These are phyloP conservation scores for Podospora pseudoanserina DNA, from an alignment of 495 filamentous ascomycete species.

Conservation along the genomic window DNA sequence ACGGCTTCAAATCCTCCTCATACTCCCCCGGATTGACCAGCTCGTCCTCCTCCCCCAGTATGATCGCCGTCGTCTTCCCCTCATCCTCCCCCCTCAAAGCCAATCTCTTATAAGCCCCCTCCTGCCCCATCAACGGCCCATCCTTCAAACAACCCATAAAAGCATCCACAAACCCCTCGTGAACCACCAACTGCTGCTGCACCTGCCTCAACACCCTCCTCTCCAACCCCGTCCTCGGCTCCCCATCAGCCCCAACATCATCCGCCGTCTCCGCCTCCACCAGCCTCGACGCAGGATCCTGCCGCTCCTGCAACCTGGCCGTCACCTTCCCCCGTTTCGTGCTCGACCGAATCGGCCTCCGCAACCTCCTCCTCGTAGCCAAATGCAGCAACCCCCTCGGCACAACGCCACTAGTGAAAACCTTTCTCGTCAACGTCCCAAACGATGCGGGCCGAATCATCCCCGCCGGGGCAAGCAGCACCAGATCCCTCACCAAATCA, in stretches of 20 bases:
- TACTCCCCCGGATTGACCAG: constrained; percentile 44
- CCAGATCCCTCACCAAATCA: constrained; percentile 58
- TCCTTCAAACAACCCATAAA: constrained; percentile 50
- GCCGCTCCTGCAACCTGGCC: not conserved
- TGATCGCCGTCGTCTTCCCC: constrained; percentile 44
- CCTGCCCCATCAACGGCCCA: constrained; percentile 47
- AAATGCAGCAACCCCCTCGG: constrained; percentile 37
- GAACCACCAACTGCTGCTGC: constrained; percentile 51
- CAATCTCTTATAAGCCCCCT: constrained; percentile 47
- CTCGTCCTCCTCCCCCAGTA: constrained; percentile 48
- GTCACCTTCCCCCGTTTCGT: constrained; percentile 17
- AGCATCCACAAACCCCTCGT: constrained; percentile 51
- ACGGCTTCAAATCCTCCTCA: constrained; percentile 34
- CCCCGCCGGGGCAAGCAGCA: constrained; percentile 73
- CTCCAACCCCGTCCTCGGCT: constrained; percentile 29
- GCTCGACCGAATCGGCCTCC: constrained; percentile 38
- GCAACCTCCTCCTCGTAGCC: constrained; percentile 37
- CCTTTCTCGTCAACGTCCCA: constrained; percentile 52
- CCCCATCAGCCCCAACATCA: constrained; percentile 23
- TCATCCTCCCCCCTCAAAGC: constrained; percentile 36
- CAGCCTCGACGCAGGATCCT: not conserved
- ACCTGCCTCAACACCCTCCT: constrained; percentile 32
- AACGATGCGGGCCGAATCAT: constrained; percentile 65
- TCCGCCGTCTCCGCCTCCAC: constrained; percentile 20
- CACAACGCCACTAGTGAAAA: constrained; percentile 56